These are phyloP conservation scores for Naganishia friedmannii DNA, from an alignment of 768 basidiomycete genomes.

Conservation along the genomic window DNA sequence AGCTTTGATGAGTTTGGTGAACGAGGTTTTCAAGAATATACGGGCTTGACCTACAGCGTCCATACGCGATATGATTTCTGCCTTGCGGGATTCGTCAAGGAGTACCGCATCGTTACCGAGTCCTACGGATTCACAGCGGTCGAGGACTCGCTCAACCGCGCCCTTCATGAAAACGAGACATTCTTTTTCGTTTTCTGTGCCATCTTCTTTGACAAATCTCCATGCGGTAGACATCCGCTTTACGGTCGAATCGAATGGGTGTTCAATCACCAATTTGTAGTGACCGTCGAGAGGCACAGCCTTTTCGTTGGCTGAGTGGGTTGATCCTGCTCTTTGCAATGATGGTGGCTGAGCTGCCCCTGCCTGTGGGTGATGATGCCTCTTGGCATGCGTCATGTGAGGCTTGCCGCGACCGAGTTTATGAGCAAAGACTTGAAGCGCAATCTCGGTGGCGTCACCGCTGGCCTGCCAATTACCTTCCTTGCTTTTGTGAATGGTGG, in stretches of 20 bases:
- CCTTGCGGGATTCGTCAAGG: constrained; percentile 22
- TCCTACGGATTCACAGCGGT: constrained; percentile 53
- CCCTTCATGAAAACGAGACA: constrained; percentile 51
- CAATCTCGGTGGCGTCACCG: constrained; percentile 62
- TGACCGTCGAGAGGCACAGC: constrained; percentile 28
- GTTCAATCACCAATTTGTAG: constrained; percentile 28
- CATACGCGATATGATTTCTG: constrained; percentile 25
- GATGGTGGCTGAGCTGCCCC: neutral
- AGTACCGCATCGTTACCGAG: constrained; percentile 27
- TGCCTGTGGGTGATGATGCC: constrained; percentile 14
- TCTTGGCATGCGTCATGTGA: constrained; percentile 25
- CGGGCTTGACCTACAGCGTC: constrained; percentile 18
- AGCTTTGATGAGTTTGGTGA: neutral
- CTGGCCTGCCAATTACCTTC: constrained; percentile 57
- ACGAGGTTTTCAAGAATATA: neutral
- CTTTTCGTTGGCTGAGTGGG: neutral
- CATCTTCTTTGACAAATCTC: constrained; percentile 26
- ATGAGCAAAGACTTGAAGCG: constrained; percentile 60
- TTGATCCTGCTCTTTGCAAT: constrained; percentile 2
- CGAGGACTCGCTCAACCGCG: constrained; percentile 58
- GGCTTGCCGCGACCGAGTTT: constrained; percentile 57
- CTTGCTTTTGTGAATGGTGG: constrained; percentile 46
- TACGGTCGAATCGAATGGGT: constrained; percentile 54
- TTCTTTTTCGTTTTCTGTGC: constrained; percentile 6
- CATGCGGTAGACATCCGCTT: constrained; percentile 57